A percentile compares a stretch with the other conserved stretches of the same genome.
Conservation (phyloP, 208 protist genomes). For the Naegleria gruberi region DNA sequence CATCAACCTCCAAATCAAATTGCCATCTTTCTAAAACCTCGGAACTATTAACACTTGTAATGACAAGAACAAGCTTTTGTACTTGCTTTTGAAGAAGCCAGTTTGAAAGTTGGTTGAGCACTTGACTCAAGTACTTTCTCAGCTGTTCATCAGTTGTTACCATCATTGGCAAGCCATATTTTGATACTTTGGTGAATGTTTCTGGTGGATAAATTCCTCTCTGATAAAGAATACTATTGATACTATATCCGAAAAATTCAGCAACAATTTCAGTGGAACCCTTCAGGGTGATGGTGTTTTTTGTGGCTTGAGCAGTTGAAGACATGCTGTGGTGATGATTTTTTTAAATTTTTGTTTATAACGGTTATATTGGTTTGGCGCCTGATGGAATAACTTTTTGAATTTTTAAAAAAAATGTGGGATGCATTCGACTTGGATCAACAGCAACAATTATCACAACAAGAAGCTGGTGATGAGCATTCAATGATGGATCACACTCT, state of each 20-base stretch:
- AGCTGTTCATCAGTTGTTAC: slow-evolving; percentile 85
- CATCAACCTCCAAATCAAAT: slow-evolving; percentile 79
- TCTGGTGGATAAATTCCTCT: slow-evolving; percentile 94
- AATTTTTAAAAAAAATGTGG: not conserved
- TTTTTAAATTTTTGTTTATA: not conserved
- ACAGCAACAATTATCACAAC: no score
- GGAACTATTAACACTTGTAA: slow-evolving; percentile 55
- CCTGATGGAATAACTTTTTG: not conserved
- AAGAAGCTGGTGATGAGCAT: no score
- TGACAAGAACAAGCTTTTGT: slow-evolving; percentile 86
- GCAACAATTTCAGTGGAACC: slow-evolving; percentile 91
- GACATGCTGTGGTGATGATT: not conserved
- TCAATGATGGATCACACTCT: no score
- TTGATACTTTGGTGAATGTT: slow-evolving; percentile 75
- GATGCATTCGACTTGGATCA: not conserved
- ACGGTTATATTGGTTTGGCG: no score
- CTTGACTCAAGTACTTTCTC: slow-evolving; percentile 81
- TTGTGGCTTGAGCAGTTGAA: not conserved
- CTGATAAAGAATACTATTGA: slow-evolving; percentile 88
- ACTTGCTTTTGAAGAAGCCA: slow-evolving; percentile 78
- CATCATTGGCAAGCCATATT: slow-evolving; percentile 88
- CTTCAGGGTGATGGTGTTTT: slow-evolving; percentile 75
- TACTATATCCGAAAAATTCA: slow-evolving; percentile 90
- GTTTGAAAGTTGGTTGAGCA: slow-evolving; percentile 81
- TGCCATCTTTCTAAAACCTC: slow-evolving; percentile 87